Evolutionary conservation across 805 yeast genomes (phyloP), one percentile per base, ranked within the genome.

Genomic region (Saccharomycopsis fodiens): DNA sequence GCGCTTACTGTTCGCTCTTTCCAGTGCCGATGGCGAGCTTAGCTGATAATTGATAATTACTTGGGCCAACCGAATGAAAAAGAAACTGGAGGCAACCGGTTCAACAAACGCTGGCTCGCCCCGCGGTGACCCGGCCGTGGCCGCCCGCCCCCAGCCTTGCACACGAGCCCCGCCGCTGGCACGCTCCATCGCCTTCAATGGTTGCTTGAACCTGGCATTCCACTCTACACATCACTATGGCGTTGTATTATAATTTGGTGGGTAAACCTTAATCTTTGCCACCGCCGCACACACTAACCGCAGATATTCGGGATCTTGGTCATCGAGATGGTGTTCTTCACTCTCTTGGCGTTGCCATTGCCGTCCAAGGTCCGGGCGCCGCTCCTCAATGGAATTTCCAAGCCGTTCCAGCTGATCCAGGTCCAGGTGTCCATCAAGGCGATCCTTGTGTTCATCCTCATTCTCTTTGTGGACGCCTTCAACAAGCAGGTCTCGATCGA

Each of bases 381-480:
- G 8, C 68, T 88, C 21, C 72, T 91, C 47, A 62, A 69, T 19
- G 67, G 80, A 1, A 66, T 85, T 23, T 69, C 82, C 25, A 74
- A 75, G 35, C 93, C 94, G 7, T 84, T 84, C 66, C 70, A 76
- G 42, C 74, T 79, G 43, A 78, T 79, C 53, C 78, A 82, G 54
- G 76, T 88, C 48, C 84, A 82, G 57, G 76, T 87, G 52, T 80
- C 87, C 3, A 69, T 87, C 54, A 84, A 85, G 61, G 87, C 95
- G 63, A 69, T 87, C 3, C 71, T 91, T 48, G 88, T 82, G 3
- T 93, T 91, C 67, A 84, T 93, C 16, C 67, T 85, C 37, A 76
- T 93, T 29, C 71, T 93, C 52, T 93, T 93, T 61, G 63, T 86
- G 44, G 99, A 93, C 62, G 79, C 96, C 2, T 82, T 88, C 52